These are phyloP conservation scores for Coemansia sp. DNA, from an alignment of 192 early-diverging fungal genomes.

Conservation along the genomic window DNA sequence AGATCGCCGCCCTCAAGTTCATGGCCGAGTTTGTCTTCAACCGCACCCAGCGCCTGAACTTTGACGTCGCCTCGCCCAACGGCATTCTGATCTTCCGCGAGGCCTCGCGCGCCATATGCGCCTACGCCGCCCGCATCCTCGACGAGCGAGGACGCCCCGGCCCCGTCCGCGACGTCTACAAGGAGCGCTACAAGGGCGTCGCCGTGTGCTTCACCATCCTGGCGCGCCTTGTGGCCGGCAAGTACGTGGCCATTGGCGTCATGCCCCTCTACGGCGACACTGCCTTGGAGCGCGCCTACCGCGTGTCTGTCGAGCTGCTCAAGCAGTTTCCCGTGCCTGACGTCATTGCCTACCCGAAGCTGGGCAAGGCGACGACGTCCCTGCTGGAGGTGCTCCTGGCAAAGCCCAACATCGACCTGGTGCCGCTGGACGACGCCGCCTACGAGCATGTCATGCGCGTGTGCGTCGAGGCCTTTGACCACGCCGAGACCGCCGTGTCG, in stretches of 20 bases:
- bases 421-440: constrained; percentile 58
- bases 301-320: constrained; percentile 69
- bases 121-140: constrained; percentile 58
- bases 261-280: constrained; percentile 85
- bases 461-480: constrained; percentile 70
- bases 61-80: constrained; percentile 83
- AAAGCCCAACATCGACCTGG: constrained; percentile 65
- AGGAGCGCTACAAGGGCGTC: constrained; percentile 74
- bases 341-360: constrained; percentile 66
- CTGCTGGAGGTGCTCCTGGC: constrained; percentile 72
- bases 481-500: constrained; percentile 59
- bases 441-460: constrained; percentile 78
- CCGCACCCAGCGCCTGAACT: constrained; percentile 73
- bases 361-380: constrained; percentile 59
- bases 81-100: constrained; percentile 90
- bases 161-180: constrained; percentile 53
- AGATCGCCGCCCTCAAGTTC: constrained; percentile 76
- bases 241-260: constrained; percentile 91
- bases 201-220: constrained; percentile 74
- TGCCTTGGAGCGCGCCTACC: constrained; percentile 68
- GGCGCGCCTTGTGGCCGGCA: constrained; percentile 68
- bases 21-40: constrained; percentile 82
- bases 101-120: constrained; percentile 66
- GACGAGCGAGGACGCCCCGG: constrained; percentile 12
- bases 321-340: constrained; percentile 72